Evolutionary conservation across 2,329 filamentous ascomycete genomes (phyloP), one percentile per base, ranked within the genome.

Genomic region (Calonectria honghensis): DNA sequence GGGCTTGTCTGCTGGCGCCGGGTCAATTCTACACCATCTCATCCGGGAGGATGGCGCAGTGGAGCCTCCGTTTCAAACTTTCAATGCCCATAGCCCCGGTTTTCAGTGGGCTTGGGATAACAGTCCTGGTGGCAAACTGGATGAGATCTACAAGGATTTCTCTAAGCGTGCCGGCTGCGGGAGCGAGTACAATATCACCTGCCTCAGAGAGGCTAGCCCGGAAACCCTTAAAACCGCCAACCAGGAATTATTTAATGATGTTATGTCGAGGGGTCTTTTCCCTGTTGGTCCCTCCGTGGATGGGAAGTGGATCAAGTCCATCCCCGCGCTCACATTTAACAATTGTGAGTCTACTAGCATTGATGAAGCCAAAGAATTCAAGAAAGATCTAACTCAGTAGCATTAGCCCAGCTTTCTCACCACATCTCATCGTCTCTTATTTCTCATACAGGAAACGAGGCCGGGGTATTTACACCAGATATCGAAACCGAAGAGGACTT

Each of bases 41-140:
- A 32, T 32, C 10, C 32, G 32, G 32, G 80, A 87, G 32, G 85
- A 86, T 2, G 88, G 88, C 2, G 82, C 80, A 7, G 79, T 84
- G 20, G 83, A 88, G 54, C 87, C 88, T 1, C 80, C 87, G 1
- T 90, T 90, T 79, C 45, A 35, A 18, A 68, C 37, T 0, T 61
- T 61, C 27, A 63, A 61, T 2, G 54, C 51, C 7, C 70, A 63
- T 35, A 76, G 74, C 59, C 74, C 76, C 1, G 75, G 70, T 0
- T 78, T 70, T 31, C 57, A 78, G 29, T 75, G 68, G 75, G 37
- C 68, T 0, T 78, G 76, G 76, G 75, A 78, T 10, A 76, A 77
- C 59, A 48, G 57, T 1, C 27, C 31, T 3, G 63, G 37, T 27
- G 76, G 74, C 9, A 27, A 45, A 20, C 70, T 75, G 6, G 76